Evolutionary conservation across 1,139 yeast genomes (phyloP).

Genomic region (Pichia terricola): DNA sequence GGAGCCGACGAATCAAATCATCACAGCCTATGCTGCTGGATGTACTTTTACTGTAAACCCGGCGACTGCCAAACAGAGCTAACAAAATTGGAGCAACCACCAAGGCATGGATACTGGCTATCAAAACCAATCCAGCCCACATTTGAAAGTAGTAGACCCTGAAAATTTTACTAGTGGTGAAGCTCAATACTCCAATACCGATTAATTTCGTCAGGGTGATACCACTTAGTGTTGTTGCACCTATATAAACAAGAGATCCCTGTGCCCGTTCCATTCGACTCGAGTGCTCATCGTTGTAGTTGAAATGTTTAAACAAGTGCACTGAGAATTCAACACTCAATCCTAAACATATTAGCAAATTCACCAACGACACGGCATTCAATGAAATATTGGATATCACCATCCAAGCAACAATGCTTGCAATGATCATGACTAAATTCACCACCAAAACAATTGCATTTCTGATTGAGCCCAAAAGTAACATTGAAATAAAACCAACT

Average conservation of each 20-base stretch:
- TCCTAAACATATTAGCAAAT: constrained; percentile 82
- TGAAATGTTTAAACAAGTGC: constrained; percentile 75
- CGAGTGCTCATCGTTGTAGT: constrained; percentile 26
- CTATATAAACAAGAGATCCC: constrained; percentile 62
- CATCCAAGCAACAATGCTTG: constrained; percentile 76
- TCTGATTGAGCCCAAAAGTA: constrained; percentile 54
- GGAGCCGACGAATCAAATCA: constrained; percentile 2
- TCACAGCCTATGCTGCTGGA: constrained; percentile 4
- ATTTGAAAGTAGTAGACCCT: constrained; percentile 87
- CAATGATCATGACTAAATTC: constrained; percentile 56
- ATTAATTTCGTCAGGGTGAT: constrained; percentile 82
- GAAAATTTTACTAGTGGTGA: constrained; percentile 77
- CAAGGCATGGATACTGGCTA: constrained; percentile 73
- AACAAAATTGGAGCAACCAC: constrained; percentile 69
- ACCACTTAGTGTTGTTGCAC: constrained; percentile 84
- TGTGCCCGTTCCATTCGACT: constrained; percentile 26
- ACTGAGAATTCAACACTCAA: constrained; percentile 88
- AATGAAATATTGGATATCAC: constrained; percentile 64
- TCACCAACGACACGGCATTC: constrained; percentile 85
- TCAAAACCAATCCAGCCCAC: constrained; percentile 80
- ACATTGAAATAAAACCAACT: constrained; percentile 41
- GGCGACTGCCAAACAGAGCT: constrained; percentile 41
- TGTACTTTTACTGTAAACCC: constrained; percentile 5
- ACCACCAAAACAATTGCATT: constrained; percentile 48
- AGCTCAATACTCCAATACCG: constrained; percentile 80